Percentiles rank a stretch among this genome's conserved stretches.
phyloP scores from a whole-genome alignment of 2,329 filamentous ascomycete genomes.

The Penicillium decumbens region DNA sequence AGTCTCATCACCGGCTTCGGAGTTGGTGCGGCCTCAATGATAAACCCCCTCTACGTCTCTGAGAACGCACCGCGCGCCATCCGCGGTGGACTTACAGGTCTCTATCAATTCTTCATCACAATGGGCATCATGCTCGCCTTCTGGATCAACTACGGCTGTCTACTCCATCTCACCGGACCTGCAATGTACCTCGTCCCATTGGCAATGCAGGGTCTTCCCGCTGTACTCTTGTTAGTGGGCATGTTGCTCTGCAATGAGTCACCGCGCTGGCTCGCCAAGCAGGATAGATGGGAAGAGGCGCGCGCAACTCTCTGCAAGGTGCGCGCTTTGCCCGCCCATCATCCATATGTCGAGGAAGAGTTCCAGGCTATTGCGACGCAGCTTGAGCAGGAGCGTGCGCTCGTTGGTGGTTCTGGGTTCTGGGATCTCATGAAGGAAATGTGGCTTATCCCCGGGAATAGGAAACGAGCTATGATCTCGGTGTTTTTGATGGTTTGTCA shows the following conservation, averaged over 20 bases:
- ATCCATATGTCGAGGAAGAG: constrained; percentile 56
- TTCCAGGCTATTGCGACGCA: constrained; percentile 58
- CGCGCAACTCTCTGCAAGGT: constrained; percentile 53
- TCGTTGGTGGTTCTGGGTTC: constrained; percentile 50
- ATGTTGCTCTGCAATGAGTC: constrained; percentile 63
- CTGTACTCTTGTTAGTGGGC: constrained; percentile 55
- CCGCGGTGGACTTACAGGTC: constrained; percentile 56
- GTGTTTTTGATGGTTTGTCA: constrained; percentile 53
- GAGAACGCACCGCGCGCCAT: constrained; percentile 58
- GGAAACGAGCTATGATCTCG: constrained; percentile 52
- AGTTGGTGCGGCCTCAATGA: constrained; percentile 51
- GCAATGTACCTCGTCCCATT: constrained; percentile 59
- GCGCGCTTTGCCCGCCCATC: constrained; percentile 50
- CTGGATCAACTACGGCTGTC: constrained; percentile 54
- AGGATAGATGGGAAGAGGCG: constrained; percentile 64
- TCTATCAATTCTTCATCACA: constrained; percentile 58
- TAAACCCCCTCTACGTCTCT: constrained; percentile 58
- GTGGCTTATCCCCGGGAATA: constrained; percentile 53
- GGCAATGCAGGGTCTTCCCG: constrained; percentile 61
- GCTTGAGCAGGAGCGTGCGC: constrained; percentile 58
- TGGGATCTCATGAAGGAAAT: constrained; percentile 62
- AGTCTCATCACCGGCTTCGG: constrained; percentile 51
- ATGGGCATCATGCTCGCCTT: constrained; percentile 42
- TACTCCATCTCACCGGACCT: constrained; percentile 47
- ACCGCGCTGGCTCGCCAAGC: constrained; percentile 63